Conservation (phyloP, 1,284 basidiomycete genomes). For the Marasmius oreades region DNA sequence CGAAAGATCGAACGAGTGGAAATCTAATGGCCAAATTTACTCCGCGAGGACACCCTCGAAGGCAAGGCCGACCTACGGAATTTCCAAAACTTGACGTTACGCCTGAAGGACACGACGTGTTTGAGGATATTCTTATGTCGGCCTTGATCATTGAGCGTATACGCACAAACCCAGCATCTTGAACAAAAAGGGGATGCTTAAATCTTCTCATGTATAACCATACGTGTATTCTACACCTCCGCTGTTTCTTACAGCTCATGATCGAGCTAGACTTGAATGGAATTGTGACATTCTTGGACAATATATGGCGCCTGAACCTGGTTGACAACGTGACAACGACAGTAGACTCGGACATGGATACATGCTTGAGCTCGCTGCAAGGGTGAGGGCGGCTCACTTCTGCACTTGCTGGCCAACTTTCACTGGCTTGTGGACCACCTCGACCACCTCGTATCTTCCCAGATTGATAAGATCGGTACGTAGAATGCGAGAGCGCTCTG, state of each 20-base stretch:
- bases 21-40: slow-evolving; percentile 35
- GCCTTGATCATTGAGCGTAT: slow-evolving; percentile 35
- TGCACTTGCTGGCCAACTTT: slow-evolving; percentile 85
- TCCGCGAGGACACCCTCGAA: slow-evolving; percentile 28
- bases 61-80: slow-evolving; percentile 28
- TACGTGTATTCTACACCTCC: neutral
- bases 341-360: slow-evolving; percentile 71
- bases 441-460: slow-evolving; percentile 41
- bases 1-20: slow-evolving; percentile 28
- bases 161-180: slow-evolving; percentile 23
- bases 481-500: slow-evolving; percentile 39
- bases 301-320: too few species aligned
- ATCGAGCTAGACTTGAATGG: too few species aligned
- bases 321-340: too few species aligned
- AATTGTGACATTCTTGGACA: neutral
- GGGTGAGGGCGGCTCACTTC: slow-evolving; percentile 48
- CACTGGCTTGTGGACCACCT: slow-evolving; percentile 63
- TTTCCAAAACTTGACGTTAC: slow-evolving; percentile 34
- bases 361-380: slow-evolving; percentile 73
- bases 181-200: neutral
- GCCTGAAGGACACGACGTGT: slow-evolving; percentile 33
- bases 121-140: slow-evolving; percentile 40
- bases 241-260: too few species aligned
- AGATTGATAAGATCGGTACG: slow-evolving; percentile 33
- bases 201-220: neutral